A percentile compares a stretch with the other conserved stretches of the same genome.
Conservation (phyloP, 495 filamentous ascomycete species). For the Penicillium herquei region DNA sequence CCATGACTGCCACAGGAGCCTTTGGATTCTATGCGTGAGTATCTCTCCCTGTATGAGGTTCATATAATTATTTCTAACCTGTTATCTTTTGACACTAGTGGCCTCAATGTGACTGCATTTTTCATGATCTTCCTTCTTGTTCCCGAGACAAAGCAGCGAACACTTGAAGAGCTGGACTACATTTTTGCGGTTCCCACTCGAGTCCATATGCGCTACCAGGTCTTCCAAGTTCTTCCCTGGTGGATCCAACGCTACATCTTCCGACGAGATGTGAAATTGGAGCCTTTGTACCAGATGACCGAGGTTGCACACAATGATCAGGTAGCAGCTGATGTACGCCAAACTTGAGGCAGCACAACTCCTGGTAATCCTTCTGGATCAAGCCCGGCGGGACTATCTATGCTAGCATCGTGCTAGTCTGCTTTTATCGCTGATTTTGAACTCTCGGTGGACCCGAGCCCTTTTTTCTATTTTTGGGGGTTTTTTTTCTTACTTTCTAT, state of each 20-base stretch:
- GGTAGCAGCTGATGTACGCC: background rate
- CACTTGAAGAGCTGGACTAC: slow-evolving; percentile 82
- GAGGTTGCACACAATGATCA: slow-evolving; percentile 10
- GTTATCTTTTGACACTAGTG: slow-evolving; percentile 35
- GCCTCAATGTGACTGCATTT: slow-evolving; percentile 65
- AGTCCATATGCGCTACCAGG: slow-evolving; percentile 63
- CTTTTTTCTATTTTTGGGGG: no score
- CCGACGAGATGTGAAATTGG: slow-evolving; percentile 49
- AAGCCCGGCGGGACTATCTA: no score
- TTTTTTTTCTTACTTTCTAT: no score
- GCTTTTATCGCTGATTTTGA: no score
- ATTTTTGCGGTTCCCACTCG: slow-evolving; percentile 72
- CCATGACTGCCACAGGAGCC: slow-evolving; percentile 53
- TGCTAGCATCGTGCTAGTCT: no score
- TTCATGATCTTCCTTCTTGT: slow-evolving; percentile 72
- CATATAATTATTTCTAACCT: slow-evolving; percentile 23
- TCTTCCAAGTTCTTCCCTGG: slow-evolving; percentile 61
- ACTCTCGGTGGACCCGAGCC: no score
- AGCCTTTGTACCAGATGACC: slow-evolving; percentile 61
- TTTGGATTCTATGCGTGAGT: slow-evolving; percentile 51
- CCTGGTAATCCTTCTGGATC: background rate
- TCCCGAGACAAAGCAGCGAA: slow-evolving; percentile 76
- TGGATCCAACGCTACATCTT: slow-evolving; percentile 69
- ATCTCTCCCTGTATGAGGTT: background rate
- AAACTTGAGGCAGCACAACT: background rate